phyloP scores from a whole-genome alignment of 345 rosid genomes.

The Aquilaria yunnanensis region DNA sequence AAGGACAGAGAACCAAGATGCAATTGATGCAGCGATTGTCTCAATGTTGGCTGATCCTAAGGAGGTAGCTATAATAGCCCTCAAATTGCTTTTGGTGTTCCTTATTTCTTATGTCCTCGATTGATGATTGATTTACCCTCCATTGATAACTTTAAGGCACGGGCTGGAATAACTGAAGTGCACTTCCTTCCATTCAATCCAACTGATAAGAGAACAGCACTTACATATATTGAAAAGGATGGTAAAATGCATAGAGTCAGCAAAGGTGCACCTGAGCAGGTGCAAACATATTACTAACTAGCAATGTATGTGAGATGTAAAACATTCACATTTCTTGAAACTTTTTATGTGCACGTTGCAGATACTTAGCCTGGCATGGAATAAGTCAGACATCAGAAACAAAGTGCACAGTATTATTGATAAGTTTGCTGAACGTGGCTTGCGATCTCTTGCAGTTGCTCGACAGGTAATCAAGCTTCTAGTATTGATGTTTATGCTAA shows the following conservation, averaged over 20 bases:
- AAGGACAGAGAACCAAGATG: slow-evolving; percentile 83
- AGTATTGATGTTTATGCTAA: not conserved
- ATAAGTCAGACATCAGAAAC: slow-evolving; percentile 36
- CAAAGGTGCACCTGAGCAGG: slow-evolving; percentile 98
- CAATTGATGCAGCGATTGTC: slow-evolving; percentile 80
- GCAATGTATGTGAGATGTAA: not conserved
- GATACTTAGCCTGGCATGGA: slow-evolving; percentile 50
- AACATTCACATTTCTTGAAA: not conserved
- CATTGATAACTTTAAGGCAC: slow-evolving; percentile 39
- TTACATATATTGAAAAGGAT: slow-evolving; percentile 56
- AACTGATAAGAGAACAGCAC: slow-evolving; percentile 85
- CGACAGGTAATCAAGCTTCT: slow-evolving; percentile 42
- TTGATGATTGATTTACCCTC: too few species aligned
- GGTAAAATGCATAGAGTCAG: slow-evolving; percentile 79
- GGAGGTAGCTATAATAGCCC: slow-evolving; percentile 38
- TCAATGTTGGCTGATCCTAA: slow-evolving; percentile 80
- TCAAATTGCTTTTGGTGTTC: not conserved
- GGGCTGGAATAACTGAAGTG: slow-evolving; percentile 70
- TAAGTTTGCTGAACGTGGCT: slow-evolving; percentile 81
- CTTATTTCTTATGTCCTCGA: not conserved
- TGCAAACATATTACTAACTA: not conserved
- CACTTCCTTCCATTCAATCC: slow-evolving; percentile 97
- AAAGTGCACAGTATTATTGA: slow-evolving; percentile 47
- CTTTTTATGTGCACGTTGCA: not conserved
- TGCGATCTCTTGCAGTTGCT: slow-evolving; percentile 84